Conservation (phyloP, 2,329 filamentous ascomycete genomes). For the Daldinia sp. region DNA sequence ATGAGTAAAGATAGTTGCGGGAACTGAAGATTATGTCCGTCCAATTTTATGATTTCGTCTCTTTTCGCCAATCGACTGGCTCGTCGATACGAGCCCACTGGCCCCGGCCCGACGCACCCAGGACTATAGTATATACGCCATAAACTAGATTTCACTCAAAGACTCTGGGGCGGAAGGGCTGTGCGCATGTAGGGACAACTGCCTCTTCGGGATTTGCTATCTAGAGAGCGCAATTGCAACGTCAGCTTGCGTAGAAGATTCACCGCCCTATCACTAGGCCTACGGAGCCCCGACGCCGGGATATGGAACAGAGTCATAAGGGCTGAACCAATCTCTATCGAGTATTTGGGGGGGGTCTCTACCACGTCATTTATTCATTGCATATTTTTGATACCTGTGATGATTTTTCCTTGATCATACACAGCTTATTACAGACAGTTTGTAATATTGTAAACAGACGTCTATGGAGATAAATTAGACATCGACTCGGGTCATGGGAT, state of each 20-base stretch:
- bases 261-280: neutral
- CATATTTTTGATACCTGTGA: neutral
- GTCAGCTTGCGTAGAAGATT: neutral
- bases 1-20: neutral
- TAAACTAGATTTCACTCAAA: neutral
- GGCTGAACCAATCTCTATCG: neutral
- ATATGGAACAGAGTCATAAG: neutral
- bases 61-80: neutral
- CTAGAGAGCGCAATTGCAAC: neutral
- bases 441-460: neutral
- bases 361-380: neutral
- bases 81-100: neutral
- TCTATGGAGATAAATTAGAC: constrained; percentile 2
- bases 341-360: neutral
- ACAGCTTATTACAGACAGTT: neutral
- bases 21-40: neutral
- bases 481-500: constrained; percentile 7
- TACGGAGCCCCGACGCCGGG: neutral
- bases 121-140: neutral
- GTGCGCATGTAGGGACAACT: neutral
- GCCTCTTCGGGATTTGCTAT: neutral
- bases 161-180: neutral
- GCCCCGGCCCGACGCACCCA: neutral
- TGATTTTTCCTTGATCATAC: neutral
- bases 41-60: neutral